phyloP scores from a whole-genome alignment of 1,284 basidiomycete species.

The Melampsora occidentalis region DNA sequence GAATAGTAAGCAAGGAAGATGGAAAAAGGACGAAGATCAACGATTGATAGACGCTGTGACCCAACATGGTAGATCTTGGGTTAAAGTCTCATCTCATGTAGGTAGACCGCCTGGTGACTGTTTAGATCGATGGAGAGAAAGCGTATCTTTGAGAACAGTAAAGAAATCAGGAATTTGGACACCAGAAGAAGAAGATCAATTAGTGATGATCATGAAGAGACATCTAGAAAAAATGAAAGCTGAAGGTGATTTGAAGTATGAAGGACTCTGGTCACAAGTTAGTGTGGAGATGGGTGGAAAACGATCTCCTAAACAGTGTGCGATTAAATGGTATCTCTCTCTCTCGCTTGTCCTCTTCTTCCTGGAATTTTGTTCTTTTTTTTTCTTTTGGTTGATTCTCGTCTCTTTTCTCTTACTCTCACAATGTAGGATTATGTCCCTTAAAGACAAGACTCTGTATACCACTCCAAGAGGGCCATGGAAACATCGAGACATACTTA shows the following conservation, averaged over 20 bases:
- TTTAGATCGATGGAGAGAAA: constrained; percentile 76
- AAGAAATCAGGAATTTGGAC: constrained; percentile 66
- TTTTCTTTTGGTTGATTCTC: background rate
- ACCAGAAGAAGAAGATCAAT: constrained; percentile 67
- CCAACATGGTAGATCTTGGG: constrained; percentile 72
- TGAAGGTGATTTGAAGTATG: constrained; percentile 64
- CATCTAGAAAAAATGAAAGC: constrained; percentile 59
- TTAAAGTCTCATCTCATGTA: constrained; percentile 66
- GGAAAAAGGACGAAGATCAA: constrained; percentile 68
- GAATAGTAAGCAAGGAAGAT: constrained; percentile 65
- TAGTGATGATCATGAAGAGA: constrained; percentile 65
- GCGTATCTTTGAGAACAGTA: constrained; percentile 64
- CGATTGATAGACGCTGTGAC: constrained; percentile 66
- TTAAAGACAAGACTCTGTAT: constrained; percentile 68
- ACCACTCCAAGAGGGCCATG: constrained; percentile 68
- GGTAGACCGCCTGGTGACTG: constrained; percentile 73
- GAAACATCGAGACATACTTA: constrained; percentile 69
- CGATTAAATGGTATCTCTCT: constrained; percentile 69
- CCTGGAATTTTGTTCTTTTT: background rate
- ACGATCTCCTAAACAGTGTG: constrained; percentile 72
- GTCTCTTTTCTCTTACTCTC: constrained; percentile 16
- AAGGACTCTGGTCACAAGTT: constrained; percentile 75
- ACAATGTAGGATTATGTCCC: constrained; percentile 64
- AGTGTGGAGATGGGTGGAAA: constrained; percentile 70
- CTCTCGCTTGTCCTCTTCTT: background rate